Conservation (phyloP, 2,329 filamentous ascomycete genomes). For the Chrysoporthe deuterocubensis region DNA sequence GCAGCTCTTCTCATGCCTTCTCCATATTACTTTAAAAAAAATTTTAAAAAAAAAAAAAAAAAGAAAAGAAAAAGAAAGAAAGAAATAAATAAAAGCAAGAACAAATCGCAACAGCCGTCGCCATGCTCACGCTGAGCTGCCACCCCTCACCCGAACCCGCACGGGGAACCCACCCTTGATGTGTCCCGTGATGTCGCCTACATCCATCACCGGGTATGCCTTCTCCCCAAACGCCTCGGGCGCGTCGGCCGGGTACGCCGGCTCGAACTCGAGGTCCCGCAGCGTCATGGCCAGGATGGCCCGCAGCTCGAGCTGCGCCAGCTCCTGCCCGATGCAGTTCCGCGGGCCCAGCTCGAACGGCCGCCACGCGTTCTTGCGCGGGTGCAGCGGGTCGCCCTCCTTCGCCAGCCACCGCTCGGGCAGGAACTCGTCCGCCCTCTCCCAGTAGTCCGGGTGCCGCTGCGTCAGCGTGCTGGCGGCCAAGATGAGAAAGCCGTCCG, state of each 20-base stretch:
- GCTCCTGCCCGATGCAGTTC: slow-evolving; percentile 42
- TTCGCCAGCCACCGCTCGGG: slow-evolving; percentile 48
- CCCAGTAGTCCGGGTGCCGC: slow-evolving; percentile 41
- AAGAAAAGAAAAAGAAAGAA: no score
- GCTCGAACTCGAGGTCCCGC: slow-evolving; percentile 26
- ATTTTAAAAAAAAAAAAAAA: no score
- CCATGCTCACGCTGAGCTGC: neutral
- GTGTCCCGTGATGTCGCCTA: slow-evolving; percentile 23
- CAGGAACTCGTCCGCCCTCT: slow-evolving; percentile 42
- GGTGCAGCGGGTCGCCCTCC: slow-evolving; percentile 32
- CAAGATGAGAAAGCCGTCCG: slow-evolving; percentile 38
- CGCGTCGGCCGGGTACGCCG: slow-evolving; percentile 20
- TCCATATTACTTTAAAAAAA: no score
- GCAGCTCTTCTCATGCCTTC: no score
- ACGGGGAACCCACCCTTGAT: slow-evolving; percentile 23
- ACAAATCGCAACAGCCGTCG: no score
- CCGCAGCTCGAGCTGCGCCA: slow-evolving; percentile 42
- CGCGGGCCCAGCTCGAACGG: slow-evolving; percentile 45
- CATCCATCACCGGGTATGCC: slow-evolving; percentile 14
- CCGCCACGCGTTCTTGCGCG: slow-evolving; percentile 37
- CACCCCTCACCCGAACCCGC: slow-evolving; percentile 3
- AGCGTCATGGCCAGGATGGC: slow-evolving; percentile 32
- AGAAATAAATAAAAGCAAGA: no score
- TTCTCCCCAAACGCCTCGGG: slow-evolving; percentile 20
- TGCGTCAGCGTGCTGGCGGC: slow-evolving; percentile 35